Conservation (phyloP, 2,329 filamentous ascomycete species). For the Aureobasidium sp. region DNA sequence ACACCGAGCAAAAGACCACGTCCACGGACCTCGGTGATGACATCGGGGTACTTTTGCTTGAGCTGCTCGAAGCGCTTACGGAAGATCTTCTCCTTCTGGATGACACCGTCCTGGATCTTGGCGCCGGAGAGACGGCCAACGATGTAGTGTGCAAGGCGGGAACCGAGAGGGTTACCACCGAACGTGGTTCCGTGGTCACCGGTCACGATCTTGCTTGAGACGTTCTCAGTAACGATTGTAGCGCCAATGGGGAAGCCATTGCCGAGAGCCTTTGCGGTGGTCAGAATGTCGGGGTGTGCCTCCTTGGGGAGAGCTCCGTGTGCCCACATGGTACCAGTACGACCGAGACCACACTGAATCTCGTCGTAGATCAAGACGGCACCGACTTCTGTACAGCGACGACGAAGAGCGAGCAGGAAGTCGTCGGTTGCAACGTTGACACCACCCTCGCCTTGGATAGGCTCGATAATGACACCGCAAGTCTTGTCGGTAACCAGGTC, state of each 20-base stretch:
- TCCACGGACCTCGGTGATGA: conserved; percentile 74
- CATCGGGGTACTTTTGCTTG: conserved; percentile 56
- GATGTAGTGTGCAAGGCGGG: conserved; percentile 77
- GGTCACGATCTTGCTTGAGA: conserved; percentile 61
- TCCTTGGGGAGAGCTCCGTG: conserved; percentile 66
- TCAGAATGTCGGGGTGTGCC: conserved; percentile 89
- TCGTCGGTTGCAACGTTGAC: conserved; percentile 76
- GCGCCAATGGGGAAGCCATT: conserved; percentile 96
- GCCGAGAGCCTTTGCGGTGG: conserved; percentile 89
- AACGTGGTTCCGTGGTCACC: conserved; percentile 94
- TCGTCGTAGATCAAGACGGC: conserved; percentile 92
- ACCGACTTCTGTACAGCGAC: conserved; percentile 76
- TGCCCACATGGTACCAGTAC: conserved; percentile 87
- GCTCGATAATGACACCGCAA: conserved; percentile 91
- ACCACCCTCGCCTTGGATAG: conserved; percentile 94
- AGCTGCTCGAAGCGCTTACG: conserved; percentile 51
- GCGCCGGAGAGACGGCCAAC: conserved; percentile 67
- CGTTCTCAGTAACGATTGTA: conserved; percentile 58
- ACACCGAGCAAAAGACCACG: conserved; percentile 79
- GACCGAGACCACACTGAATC: conserved; percentile 87
- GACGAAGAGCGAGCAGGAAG: conserved; percentile 77
- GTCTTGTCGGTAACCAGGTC: conserved; percentile 75
- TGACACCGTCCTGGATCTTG: conserved; percentile 61
- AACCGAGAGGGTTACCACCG: conserved; percentile 83
- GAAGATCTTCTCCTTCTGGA: conserved; percentile 58